phyloP scores from a whole-genome alignment of 805 yeast genomes.

The Nakazawaea anatomiae region DNA sequence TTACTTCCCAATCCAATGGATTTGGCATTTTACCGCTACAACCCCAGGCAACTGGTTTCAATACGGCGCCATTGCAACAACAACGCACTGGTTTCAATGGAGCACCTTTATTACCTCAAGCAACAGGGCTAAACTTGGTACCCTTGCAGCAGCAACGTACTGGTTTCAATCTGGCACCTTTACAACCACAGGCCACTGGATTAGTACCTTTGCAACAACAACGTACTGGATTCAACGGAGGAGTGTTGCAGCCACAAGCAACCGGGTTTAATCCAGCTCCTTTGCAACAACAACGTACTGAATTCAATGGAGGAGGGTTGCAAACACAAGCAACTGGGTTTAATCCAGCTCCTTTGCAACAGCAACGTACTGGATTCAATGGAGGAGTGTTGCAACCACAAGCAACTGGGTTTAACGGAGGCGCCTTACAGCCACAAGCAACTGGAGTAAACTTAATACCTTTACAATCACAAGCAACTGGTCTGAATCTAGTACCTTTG shows the following conservation, averaged over 20 bases:
- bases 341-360: slow-evolving; percentile 28
- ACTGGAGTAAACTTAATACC: slow-evolving; percentile 19
- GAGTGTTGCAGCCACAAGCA: slow-evolving; percentile 47
- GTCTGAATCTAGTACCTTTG: slow-evolving; percentile 19
- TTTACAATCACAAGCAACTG: slow-evolving; percentile 16
- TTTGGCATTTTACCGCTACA: slow-evolving; percentile 22
- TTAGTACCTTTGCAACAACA: slow-evolving; percentile 22
- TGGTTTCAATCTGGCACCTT: slow-evolving; percentile 27
- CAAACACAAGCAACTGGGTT: slow-evolving; percentile 16
- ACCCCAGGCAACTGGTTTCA: slow-evolving; percentile 32
- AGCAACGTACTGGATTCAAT: slow-evolving; percentile 44
- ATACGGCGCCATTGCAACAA: slow-evolving; percentile 19
- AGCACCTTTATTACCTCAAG: slow-evolving; percentile 45
- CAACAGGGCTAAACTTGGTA: slow-evolving; percentile 44
- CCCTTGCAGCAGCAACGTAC: slow-evolving; percentile 18
- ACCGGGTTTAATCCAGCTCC: slow-evolving; percentile 37
- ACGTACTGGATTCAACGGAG: slow-evolving; percentile 15
- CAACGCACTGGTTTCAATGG: slow-evolving; percentile 40
- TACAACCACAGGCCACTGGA: slow-evolving; percentile 16
- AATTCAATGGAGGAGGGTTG: slow-evolving; percentile 20
- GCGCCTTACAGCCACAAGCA: slow-evolving; percentile 24
- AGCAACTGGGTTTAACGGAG: slow-evolving; percentile 20
- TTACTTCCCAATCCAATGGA: slow-evolving; percentile 10
- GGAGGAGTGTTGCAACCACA: slow-evolving; percentile 26
- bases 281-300: slow-evolving; percentile 30